Evolutionary conservation across 192 early-diverging fungal genomes (phyloP).

Genomic region (Coemansia erecta): DNA sequence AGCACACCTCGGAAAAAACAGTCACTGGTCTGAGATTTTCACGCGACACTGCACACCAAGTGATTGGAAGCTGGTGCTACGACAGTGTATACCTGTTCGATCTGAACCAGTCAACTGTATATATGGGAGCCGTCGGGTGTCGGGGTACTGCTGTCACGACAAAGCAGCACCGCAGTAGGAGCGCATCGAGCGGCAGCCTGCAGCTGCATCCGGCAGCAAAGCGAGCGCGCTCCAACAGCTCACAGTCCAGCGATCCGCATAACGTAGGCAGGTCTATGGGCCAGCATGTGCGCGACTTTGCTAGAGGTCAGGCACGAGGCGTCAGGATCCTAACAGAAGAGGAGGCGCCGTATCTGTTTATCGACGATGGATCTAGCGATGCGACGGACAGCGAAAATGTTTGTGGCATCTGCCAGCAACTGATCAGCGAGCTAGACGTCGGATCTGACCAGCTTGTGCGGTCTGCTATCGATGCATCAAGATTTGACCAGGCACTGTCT

Average conservation of each 20-base stretch:
- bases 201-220: conserved; percentile 1
- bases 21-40: conserved; percentile 52
- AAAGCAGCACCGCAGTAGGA: conserved; percentile 2
- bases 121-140: conserved; percentile 10
- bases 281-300: conserved; percentile 3
- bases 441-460: background rate
- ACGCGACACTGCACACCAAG: conserved; percentile 27
- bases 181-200: background rate
- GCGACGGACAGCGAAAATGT: background rate
- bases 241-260: background rate
- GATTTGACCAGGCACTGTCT: background rate
- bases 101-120: conserved; percentile 33
- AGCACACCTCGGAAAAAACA: conserved; percentile 18
- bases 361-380: background rate
- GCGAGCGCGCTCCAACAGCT: conserved; percentile 17
- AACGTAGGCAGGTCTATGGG: background rate
- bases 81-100: conserved; percentile 60
- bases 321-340: conserved; percentile 21
- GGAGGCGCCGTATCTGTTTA: conserved; percentile 28
- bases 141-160: too few species aligned
- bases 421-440: background rate
- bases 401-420: background rate
- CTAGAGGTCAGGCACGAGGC: conserved; percentile 15
- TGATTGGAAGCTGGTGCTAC: conserved; percentile 61
- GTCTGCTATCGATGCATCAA: background rate